phyloP scores from a whole-genome alignment of 805 yeast genomes.

The Gaillardinia entomophila region DNA sequence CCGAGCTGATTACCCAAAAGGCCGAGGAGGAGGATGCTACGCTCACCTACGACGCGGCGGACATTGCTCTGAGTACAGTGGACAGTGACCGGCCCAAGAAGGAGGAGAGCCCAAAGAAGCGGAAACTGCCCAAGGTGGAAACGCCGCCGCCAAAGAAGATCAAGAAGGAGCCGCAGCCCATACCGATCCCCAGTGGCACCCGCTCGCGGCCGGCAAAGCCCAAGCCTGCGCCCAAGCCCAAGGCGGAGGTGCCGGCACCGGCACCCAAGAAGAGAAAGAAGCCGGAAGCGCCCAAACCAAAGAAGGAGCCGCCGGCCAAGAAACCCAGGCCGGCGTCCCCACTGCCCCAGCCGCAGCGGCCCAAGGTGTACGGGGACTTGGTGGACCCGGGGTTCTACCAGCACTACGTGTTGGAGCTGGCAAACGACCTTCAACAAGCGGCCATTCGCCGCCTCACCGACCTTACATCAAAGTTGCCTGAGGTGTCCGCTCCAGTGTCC shows the following conservation, averaged over 20 bases:
- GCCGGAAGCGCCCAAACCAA: constrained; percentile 2
- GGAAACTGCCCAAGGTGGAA: neutral
- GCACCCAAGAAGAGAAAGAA: constrained; percentile 4
- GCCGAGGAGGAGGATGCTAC: constrained; percentile 25
- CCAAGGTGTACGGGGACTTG: neutral
- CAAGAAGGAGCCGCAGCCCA: neutral
- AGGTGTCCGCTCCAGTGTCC: no score
- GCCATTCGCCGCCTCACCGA: neutral
- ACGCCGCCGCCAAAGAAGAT: neutral
- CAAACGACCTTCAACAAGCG: no score
- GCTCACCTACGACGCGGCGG: neutral
- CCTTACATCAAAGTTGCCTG: no score
- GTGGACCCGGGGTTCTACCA: neutral
- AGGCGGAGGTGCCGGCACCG: constrained; percentile 5
- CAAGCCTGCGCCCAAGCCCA: constrained; percentile 3
- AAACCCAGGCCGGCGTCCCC: neutral
- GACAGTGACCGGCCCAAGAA: neutral
- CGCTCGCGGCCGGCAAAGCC: neutral
- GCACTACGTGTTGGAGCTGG: neutral
- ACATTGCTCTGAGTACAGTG: neutral
- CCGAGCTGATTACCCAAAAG: constrained; percentile 47
- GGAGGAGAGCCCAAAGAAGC: neutral
- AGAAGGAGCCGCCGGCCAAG: constrained; percentile 1
- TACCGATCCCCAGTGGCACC: neutral
- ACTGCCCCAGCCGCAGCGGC: neutral